Percentiles rank a stretch among this genome's conserved stretches.
These are phyloP conservation scores for Pichia manshurica DNA, from an alignment of 805 yeast species.

Conservation along the genomic window DNA sequence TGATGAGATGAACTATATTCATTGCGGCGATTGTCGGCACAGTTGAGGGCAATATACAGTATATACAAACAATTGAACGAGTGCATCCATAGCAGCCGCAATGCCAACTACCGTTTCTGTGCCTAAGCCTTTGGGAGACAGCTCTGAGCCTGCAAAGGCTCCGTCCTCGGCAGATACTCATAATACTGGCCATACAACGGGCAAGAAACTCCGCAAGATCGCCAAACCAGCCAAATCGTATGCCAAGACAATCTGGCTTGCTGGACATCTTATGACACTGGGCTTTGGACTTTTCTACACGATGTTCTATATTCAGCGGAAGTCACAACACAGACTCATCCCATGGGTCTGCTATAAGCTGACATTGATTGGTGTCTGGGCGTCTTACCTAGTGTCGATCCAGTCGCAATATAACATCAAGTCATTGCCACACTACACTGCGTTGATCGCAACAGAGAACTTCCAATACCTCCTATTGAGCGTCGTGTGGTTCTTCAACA, in stretches of 20 bases:
- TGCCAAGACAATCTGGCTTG: slow-evolving; percentile 48
- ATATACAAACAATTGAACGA: too few relatives aligned
- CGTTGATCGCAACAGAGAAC: slow-evolving; percentile 66
- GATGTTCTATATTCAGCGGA: slow-evolving; percentile 30
- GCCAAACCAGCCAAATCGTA: slow-evolving; percentile 8
- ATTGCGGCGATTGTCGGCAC: too few relatives aligned
- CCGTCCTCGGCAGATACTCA: background rate
- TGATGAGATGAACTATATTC: too few relatives aligned
- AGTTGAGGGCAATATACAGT: too few relatives aligned
- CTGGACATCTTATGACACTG: slow-evolving; percentile 46
- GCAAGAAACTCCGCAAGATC: slow-evolving; percentile 13
- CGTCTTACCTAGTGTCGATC: slow-evolving; percentile 48
- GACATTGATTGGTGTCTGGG: slow-evolving; percentile 49
- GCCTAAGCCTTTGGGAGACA: too few relatives aligned
- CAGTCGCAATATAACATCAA: slow-evolving; percentile 54
- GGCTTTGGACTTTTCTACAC: slow-evolving; percentile 37
- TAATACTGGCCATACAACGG: background rate
- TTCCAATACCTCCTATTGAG: slow-evolving; percentile 62
- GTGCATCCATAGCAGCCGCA: too few relatives aligned
- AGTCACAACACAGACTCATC: slow-evolving; percentile 36
- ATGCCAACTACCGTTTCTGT: too few relatives aligned
- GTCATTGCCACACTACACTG: slow-evolving; percentile 53
- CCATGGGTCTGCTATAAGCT: slow-evolving; percentile 51
- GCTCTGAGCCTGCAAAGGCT: background rate
- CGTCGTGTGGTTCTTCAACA: slow-evolving; percentile 54